Conservation (phyloP, 2,329 filamentous ascomycete species). For the Chlorencoelia australis region DNA sequence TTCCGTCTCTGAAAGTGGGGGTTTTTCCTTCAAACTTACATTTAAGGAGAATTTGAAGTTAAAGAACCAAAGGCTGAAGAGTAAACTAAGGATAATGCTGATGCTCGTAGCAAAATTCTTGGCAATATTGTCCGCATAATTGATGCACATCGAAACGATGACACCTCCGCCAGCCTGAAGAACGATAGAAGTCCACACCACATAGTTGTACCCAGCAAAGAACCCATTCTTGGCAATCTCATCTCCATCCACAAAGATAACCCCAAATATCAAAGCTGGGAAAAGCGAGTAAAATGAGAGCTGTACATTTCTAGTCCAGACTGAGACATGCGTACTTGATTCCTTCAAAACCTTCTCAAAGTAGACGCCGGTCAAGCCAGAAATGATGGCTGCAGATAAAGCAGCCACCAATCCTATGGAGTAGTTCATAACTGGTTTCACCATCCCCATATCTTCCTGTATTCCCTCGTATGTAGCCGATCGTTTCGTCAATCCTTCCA, state of each 20-base stretch:
- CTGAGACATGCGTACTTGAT: conserved; percentile 60
- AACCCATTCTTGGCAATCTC: conserved; percentile 79
- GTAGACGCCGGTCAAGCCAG: conserved; percentile 76
- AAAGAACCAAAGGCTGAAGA: conserved; percentile 81
- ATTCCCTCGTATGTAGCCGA: conserved; percentile 91
- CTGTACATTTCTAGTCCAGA: conserved; percentile 94
- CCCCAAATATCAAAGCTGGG: conserved; percentile 75
- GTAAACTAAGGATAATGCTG: conserved; percentile 77
- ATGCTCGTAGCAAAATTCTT: conserved; percentile 92
- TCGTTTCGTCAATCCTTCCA: conserved; percentile 46
- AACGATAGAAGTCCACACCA: conserved; percentile 77
- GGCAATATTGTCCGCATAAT: conserved; percentile 78
- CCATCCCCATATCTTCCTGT: conserved; percentile 46
- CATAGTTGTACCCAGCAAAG: conserved; percentile 87
- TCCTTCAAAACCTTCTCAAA: conserved; percentile 91
- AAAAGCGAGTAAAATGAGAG: conserved; percentile 90
- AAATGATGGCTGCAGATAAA: conserved; percentile 66
- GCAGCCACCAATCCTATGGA: conserved; percentile 72
- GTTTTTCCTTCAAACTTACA: conserved; percentile 41
- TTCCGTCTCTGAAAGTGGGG: not conserved
- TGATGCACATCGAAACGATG: conserved; percentile 71
- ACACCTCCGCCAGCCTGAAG: conserved; percentile 80
- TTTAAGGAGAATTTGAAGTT: conserved; percentile 62
- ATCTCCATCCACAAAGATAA: conserved; percentile 77
- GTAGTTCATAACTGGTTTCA: conserved; percentile 55